Base-by-base conservation (phyloP, 805 yeast genomes). In the Phaffomyces thermotolerans region DNA sequence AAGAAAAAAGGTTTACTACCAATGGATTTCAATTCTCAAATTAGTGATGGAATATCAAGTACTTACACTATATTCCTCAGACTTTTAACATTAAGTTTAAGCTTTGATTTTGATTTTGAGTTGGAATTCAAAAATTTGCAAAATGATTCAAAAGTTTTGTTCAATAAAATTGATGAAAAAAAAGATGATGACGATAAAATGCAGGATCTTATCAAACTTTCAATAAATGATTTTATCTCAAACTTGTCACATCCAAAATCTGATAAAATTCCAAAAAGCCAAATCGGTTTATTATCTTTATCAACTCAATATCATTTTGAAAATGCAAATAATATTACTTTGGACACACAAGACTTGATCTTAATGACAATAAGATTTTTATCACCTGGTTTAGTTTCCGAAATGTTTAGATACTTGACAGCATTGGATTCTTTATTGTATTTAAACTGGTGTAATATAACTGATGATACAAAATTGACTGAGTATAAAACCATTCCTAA, bases 101-200 rank as follows among this genome's bases (percentile, higher is more conserved):
- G 93, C 4, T 76, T 75, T 61, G 98, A 90, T 60, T 56, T 87
- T 41, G 77, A 81, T 41, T 63, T 79, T 12, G 63, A 62, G n/a
- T 53, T 54, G 1, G 60, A 62, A 20, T 71, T 81, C 36, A 47
- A 52, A 3, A 51, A 64, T 2, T 18, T 53, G 2, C 55, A 69
- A 8, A 52, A 57, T 4, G 67, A 68, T 30, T 61, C 80, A 2
- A 61, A 59, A 35, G 52, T 58, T 3, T 54, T 82, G 3, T 76
- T 83, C 39, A 18, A 53, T 7, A 58, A 58, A n/a, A 58, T 66
- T 39, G 53, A 56, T 17, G 50, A 56, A 34, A 53, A 55, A 17
- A 57, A 63, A 39, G 60, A 62, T 15, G 52, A 59, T 31, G 66
- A 60, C 18, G 58, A 58, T 6, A 64, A 67, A 17, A 60, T 60